These are phyloP conservation scores for Parascedosporium putredinis DNA, from an alignment of 2,329 filamentous ascomycete genomes.

Conservation along the genomic window DNA sequence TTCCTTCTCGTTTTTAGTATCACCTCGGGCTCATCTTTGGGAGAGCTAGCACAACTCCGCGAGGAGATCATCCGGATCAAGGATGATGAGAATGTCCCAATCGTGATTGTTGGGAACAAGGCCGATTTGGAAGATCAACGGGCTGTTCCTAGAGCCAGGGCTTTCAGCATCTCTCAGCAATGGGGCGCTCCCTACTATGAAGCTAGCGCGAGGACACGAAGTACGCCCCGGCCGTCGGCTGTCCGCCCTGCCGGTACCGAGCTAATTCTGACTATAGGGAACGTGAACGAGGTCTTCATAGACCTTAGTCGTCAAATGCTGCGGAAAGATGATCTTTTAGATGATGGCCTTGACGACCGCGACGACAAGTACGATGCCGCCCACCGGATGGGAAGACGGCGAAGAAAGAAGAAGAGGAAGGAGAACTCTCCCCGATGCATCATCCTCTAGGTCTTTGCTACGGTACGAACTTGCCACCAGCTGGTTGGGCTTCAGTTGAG, in stretches of 20 bases:
- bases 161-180: constrained; percentile 73
- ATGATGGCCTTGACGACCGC: constrained; percentile 11
- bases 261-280: constrained; percentile 42
- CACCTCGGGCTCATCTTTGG: constrained; percentile 71
- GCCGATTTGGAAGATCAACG: constrained; percentile 81
- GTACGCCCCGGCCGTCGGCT: constrained; percentile 25
- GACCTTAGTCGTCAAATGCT: constrained; percentile 79
- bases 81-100: constrained; percentile 72
- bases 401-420: constrained; percentile 4
- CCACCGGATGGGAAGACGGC: constrained; percentile 1
- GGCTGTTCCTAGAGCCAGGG: constrained; percentile 64
- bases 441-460: neutral
- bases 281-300: constrained; percentile 83
- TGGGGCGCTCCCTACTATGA: constrained; percentile 92
- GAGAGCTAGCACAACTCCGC: constrained; percentile 68
- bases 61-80: constrained; percentile 90
- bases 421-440: constrained; percentile 1
- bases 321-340: constrained; percentile 51
- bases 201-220: constrained; percentile 69
- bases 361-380: constrained; percentile 1
- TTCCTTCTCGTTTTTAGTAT: constrained; percentile 91
- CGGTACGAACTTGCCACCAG: too few species aligned
- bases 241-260: neutral
- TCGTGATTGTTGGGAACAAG: constrained; percentile 90
- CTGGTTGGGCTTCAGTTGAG: too few species aligned